Evolutionary conservation across 164 flowering plant genomes (phyloP).

Genomic region (Taxillus chinensis): DNA sequence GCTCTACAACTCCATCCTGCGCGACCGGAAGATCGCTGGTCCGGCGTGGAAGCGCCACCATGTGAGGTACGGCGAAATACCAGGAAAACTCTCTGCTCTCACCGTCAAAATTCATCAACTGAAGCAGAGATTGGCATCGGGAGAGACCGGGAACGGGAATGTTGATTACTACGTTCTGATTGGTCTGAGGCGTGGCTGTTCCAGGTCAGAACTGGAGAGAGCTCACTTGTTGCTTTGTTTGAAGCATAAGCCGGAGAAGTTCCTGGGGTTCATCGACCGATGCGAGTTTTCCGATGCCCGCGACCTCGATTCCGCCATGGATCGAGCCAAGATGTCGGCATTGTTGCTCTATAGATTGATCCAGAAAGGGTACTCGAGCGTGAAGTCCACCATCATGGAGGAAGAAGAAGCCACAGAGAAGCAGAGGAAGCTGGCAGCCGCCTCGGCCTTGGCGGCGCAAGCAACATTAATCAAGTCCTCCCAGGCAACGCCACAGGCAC

Average conservation of each 20-base stretch:
- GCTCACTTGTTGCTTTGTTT: conserved; percentile 65
- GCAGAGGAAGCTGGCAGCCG: conserved; percentile 46
- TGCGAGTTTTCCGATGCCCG: conserved; percentile 67
- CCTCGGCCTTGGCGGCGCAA: conserved; percentile 19
- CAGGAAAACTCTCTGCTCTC: conserved; percentile 48
- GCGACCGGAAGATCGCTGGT: conserved; percentile 75
- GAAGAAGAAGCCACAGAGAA: conserved; percentile 67
- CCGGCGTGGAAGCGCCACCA: conserved; percentile 69
- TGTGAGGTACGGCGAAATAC: conserved; percentile 59
- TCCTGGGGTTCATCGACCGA: conserved; percentile 51
- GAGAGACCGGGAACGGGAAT: conserved; percentile 52
- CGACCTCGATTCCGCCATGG: conserved; percentile 62
- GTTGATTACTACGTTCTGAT: conserved; percentile 78
- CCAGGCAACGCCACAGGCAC: conserved; percentile 13
- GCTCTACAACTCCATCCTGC: conserved; percentile 66
- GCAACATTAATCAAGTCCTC: not conserved
- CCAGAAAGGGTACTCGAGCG: conserved; percentile 64
- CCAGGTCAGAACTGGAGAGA: conserved; percentile 75
- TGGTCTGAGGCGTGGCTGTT: conserved; percentile 79
- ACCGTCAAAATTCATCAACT: conserved; percentile 48
- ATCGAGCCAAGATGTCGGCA: conserved; percentile 76
- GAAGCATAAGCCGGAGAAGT: conserved; percentile 72
- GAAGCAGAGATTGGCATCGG: conserved; percentile 57
- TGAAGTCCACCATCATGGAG: conserved; percentile 54
- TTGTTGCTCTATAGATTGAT: conserved; percentile 65